A percentile compares a stretch with the other conserved stretches of the same genome.
These are phyloP conservation scores for Tricholoma saponaceum DNA, from an alignment of 768 basidiomycete species.

Conservation along the genomic window DNA sequence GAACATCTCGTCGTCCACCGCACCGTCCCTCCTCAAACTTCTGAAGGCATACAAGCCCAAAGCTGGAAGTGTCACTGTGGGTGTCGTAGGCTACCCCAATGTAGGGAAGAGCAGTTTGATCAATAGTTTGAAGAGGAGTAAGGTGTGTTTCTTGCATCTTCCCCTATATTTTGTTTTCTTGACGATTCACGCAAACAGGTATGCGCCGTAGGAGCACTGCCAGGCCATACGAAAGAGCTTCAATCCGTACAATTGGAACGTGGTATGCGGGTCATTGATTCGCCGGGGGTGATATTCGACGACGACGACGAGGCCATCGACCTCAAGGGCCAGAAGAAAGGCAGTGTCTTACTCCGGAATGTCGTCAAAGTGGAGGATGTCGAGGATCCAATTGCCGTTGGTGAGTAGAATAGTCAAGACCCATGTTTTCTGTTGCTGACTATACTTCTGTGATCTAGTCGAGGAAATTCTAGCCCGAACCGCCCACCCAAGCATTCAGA, in stretches of 20 bases:
- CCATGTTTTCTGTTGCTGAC: not conserved
- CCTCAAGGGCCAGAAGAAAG: constrained; percentile 43
- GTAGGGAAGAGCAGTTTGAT: constrained; percentile 96
- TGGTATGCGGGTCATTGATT: constrained; percentile 89
- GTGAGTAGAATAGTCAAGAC: constrained; percentile 39
- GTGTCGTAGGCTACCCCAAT: constrained; percentile 95
- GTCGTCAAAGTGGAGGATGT: constrained; percentile 90
- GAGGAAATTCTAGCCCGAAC: constrained; percentile 83
- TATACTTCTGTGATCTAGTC: constrained; percentile 41
- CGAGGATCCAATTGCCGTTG: constrained; percentile 85
- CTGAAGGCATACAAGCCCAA: constrained; percentile 80
- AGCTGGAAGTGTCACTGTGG: constrained; percentile 73
- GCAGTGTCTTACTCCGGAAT: constrained; percentile 76
- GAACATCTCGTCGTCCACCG: constrained; percentile 75
- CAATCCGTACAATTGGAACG: constrained; percentile 92
- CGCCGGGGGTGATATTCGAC: constrained; percentile 96
- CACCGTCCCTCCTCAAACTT: constrained; percentile 73
- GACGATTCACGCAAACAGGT: constrained; percentile 38
- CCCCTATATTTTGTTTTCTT: not conserved
- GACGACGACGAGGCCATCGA: constrained; percentile 54
- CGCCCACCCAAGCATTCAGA: constrained; percentile 63
- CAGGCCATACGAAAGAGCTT: constrained; percentile 89
- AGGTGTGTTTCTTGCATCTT: constrained; percentile 38
- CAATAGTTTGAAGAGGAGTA: constrained; percentile 85
- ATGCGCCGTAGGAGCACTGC: constrained; percentile 92